Percentiles rank a stretch among this genome's conserved stretches.
Evolutionary conservation across 1,139 yeast genomes (phyloP).

Genomic region (Scheffersomyces stambukii): DNA sequence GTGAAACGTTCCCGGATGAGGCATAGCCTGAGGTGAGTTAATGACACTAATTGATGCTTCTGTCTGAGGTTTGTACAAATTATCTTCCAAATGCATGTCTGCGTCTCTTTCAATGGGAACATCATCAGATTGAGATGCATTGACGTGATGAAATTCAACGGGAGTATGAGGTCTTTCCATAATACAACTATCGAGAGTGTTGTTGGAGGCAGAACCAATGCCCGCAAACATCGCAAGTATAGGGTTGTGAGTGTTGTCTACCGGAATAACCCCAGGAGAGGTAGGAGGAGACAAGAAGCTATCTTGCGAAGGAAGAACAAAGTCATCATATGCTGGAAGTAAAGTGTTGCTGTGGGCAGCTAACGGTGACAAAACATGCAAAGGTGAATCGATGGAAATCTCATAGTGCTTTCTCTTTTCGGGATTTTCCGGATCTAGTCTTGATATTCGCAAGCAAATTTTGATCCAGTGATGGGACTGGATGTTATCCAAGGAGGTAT

Average conservation of each 20-base stretch:
- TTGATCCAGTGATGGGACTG: slow-evolving; percentile 94
- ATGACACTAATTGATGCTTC: slow-evolving; percentile 24
- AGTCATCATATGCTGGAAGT: slow-evolving; percentile 51
- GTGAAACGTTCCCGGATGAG: slow-evolving; percentile 35
- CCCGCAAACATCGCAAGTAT: slow-evolving; percentile 5
- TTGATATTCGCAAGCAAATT: slow-evolving; percentile 73
- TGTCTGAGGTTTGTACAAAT: slow-evolving; percentile 55
- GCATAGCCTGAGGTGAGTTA: slow-evolving; percentile 57
- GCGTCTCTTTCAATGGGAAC: slow-evolving; percentile 17
- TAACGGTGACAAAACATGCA: slow-evolving; percentile 61
- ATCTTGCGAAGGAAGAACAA: slow-evolving; percentile 10
- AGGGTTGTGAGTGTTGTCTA: slow-evolving; percentile 24
- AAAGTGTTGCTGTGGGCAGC: slow-evolving; percentile 75
- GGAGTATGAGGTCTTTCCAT: slow-evolving; percentile 2
- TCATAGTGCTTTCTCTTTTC: slow-evolving; percentile 81
- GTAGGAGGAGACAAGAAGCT: slow-evolving; percentile 17
- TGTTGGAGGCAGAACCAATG: neutral
- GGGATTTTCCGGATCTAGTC: slow-evolving; percentile 50
- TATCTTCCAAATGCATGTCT: slow-evolving; percentile 51
- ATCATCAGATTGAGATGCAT: slow-evolving; percentile 27
- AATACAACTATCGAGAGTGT: slow-evolving; percentile 6
- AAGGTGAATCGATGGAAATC: slow-evolving; percentile 87
- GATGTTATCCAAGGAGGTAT: slow-evolving; percentile 72
- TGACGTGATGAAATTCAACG: slow-evolving; percentile 27
- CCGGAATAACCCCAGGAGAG: slow-evolving; percentile 54